Evolutionary conservation across 2,329 filamentous ascomycete species (phyloP), one percentile per base, ranked within the genome.

Genomic region (Neonectria sp.): DNA sequence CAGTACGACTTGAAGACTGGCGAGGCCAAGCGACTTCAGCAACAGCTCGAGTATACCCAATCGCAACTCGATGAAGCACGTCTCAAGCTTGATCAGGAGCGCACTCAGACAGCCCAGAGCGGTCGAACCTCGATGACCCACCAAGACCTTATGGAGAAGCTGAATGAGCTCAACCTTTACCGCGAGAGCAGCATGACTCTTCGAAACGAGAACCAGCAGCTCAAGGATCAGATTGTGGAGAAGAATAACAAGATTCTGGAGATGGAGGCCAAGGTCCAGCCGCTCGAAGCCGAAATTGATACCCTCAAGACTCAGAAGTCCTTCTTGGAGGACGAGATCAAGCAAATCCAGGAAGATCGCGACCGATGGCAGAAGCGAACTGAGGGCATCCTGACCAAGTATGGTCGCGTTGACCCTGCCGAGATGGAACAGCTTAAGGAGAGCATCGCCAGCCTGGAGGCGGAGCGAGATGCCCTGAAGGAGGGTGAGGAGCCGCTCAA

Each of bases 341-440:
- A 93, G 76, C 88, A 98, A 70, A 87, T 98, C 11, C 93, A 97
- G 72, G 93, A 96, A 75, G 95, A 98, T 78, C 92, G 96, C 17
- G 95, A 98, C 78, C 90, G 94, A 65, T 98, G 95, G 93, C 95
- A 97, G 81, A 95, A 98, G 85, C 92, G 96, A 27, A 97, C 95
- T 2, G 95, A 98, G 78, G 94, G 97, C 73, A 98, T 99, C 68
- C 89, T 99, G 57, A 95, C 94, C 72, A 98, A 97, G 79, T 98
- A 98, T 77, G 95, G 97, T 73, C 93, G 95, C 63, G 94, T 97
- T 59, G 96, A 99, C 77, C 95, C 96, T 49, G 94, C 93, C 3
- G 95, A 98, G 77, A 89, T 98, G 78, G 95, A 98, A 75, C 91
- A 92, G 67, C 87, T 99, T 65, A 97, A 96, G 83, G 90, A 93